Conservation (phyloP, 73 alveolate genomes). For the Paramecium caudatum region DNA sequence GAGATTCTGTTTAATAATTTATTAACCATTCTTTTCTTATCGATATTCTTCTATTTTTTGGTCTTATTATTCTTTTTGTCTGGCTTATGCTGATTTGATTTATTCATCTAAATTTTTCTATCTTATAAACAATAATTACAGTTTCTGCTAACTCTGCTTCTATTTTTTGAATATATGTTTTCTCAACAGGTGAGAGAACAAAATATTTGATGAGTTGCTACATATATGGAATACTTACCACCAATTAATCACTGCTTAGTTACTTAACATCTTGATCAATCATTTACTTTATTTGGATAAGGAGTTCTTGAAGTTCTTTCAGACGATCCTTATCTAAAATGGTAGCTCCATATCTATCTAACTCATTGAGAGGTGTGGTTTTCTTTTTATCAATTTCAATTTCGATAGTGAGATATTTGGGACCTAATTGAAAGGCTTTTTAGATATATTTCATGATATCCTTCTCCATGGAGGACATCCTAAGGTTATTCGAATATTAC, state of each 20-base stretch:
- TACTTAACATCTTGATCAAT: conserved; percentile 57
- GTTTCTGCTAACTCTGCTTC: conserved; percentile 72
- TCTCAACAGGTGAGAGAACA: conserved; percentile 76
- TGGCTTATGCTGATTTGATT: conserved; percentile 67
- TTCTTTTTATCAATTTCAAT: neutral
- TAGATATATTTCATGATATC: conserved; percentile 63
- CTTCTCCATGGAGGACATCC: conserved; percentile 77
- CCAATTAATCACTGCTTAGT: conserved; percentile 29
- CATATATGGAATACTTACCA: neutral
- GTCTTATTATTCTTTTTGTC: conserved; percentile 64
- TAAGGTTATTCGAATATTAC: neutral
- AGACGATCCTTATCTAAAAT: conserved; percentile 72
- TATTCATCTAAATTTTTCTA: conserved; percentile 71
- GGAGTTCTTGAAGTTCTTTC: conserved; percentile 64
- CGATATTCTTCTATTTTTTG: conserved; percentile 63
- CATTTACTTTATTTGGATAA: conserved; percentile 28
- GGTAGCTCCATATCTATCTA: conserved; percentile 48
- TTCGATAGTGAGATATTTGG: conserved; percentile 65
- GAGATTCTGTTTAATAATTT: conserved; percentile 45
- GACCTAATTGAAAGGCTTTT: conserved; percentile 69
- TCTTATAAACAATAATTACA: conserved; percentile 20
- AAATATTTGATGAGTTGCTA: conserved; percentile 72
- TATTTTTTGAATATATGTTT: conserved; percentile 68
- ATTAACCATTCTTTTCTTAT: conserved; percentile 69
- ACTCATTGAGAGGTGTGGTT: conserved; percentile 51